Conservation (phyloP, 805 yeast genomes). For the Sugiyamaella floridensis region DNA sequence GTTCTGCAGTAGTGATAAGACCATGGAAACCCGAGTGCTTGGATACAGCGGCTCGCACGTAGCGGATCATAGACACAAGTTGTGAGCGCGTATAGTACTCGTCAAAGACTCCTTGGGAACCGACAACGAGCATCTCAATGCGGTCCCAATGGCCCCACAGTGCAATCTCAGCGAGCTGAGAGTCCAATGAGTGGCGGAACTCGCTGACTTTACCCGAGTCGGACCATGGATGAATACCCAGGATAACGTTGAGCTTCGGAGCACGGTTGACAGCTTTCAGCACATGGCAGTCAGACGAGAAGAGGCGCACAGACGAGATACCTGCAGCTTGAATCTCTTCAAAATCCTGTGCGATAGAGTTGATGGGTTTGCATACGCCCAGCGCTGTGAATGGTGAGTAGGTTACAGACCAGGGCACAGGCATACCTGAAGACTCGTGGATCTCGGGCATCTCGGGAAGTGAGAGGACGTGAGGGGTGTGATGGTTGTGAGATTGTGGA, state of each 20-base stretch:
- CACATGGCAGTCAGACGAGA: slow-evolving; percentile 19
- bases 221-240: slow-evolving; percentile 19
- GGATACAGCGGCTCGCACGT: slow-evolving; percentile 10
- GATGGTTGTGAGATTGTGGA: neutral
- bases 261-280: slow-evolving; percentile 13
- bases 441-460: neutral
- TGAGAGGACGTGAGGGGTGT: neutral
- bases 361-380: slow-evolving; percentile 18
- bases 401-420: slow-evolving; percentile 21
- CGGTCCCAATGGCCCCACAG: slow-evolving; percentile 17
- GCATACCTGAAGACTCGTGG: slow-evolving; percentile 7
- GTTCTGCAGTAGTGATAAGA: slow-evolving; percentile 68
- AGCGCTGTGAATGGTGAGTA: slow-evolving; percentile 17
- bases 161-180: slow-evolving; percentile 12
- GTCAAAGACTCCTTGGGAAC: slow-evolving; percentile 19
- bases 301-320: slow-evolving; percentile 13
- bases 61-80: slow-evolving; percentile 17
- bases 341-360: slow-evolving; percentile 11
- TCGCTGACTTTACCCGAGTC: slow-evolving; percentile 1
- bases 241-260: slow-evolving; percentile 12
- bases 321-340: slow-evolving; percentile 9
- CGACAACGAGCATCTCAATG: slow-evolving; percentile 21
- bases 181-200: slow-evolving; percentile 10
- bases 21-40: slow-evolving; percentile 34
- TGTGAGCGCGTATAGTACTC: slow-evolving; percentile 15